Conservation (phyloP, 2,329 filamentous ascomycete species). For the Scopulariopsis brevicaulis region DNA sequence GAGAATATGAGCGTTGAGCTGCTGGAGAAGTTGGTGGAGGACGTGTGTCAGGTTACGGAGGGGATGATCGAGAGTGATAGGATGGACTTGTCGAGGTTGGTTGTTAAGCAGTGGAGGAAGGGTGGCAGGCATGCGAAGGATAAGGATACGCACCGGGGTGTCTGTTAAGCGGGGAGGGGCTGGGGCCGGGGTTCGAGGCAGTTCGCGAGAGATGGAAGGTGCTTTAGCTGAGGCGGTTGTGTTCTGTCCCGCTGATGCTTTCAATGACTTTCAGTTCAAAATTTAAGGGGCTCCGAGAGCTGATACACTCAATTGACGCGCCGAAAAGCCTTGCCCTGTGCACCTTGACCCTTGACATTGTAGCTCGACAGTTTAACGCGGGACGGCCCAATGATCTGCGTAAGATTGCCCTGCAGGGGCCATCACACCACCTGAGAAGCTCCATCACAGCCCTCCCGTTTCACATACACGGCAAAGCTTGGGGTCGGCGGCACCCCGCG, state of each 20-base stretch:
- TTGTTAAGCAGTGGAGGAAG: neutral
- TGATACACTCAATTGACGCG: no score
- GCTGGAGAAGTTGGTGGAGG: conserved; percentile 48
- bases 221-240: neutral
- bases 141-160: conserved; percentile 3
- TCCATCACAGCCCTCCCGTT: neutral
- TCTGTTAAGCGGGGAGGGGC: neutral
- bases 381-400: neutral
- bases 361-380: neutral
- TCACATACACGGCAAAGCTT: neutral
- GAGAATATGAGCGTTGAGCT: conserved; percentile 60
- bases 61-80: conserved; percentile 29
- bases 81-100: neutral
- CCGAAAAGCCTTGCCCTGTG: no score
- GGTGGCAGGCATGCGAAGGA: neutral
- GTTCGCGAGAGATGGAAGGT: neutral
- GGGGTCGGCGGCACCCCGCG: neutral
- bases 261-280: no score
- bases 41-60: conserved; percentile 51
- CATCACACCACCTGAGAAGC: neutral
- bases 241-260: neutral
- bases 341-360: no score
- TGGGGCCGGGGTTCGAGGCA: neutral
- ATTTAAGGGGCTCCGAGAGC: no score
- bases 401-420: neutral